Conservation (phyloP, 331 rosid species). For the Malus hybrid region DNA sequence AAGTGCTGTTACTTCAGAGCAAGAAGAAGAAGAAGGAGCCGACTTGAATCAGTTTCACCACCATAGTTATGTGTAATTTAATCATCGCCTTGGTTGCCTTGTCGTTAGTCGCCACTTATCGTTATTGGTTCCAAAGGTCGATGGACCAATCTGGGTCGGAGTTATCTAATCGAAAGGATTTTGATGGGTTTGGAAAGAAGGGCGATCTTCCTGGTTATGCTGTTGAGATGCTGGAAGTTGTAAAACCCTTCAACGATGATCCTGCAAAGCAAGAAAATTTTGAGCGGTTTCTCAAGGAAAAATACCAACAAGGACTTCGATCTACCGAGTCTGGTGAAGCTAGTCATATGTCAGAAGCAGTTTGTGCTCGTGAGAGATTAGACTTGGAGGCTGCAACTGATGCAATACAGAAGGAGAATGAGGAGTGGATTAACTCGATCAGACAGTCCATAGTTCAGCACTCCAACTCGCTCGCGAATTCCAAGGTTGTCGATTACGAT, state of each 20-base stretch:
- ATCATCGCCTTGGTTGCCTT: conserved; percentile 49
- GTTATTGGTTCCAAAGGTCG: conserved; percentile 64
- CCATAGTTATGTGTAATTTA: conserved; percentile 47
- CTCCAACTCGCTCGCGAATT: too few species aligned
- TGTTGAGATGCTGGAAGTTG: conserved; percentile 46
- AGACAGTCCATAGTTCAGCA: too few species aligned
- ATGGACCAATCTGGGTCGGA: conserved; percentile 7
- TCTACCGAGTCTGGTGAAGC: conserved; percentile 59
- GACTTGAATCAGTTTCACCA: conserved; percentile 43
- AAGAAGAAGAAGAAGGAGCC: conserved; percentile 93
- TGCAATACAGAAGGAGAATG: conserved; percentile 62
- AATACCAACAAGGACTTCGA: conserved; percentile 86
- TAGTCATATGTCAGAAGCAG: neutral
- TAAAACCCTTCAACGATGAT: conserved; percentile 82
- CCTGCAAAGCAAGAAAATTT: conserved; percentile 88
- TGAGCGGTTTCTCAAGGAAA: conserved; percentile 79
- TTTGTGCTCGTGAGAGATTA: conserved; percentile 88
- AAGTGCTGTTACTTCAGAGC: conserved; percentile 75
- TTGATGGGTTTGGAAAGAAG: conserved; percentile 41
- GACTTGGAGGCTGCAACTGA: conserved; percentile 97
- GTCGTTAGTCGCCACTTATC: conserved; percentile 49
- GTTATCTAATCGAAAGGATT: conserved; percentile 30
- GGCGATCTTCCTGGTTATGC: conserved; percentile 76
- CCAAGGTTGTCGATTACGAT: too few species aligned
- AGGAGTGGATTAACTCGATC: too few species aligned